Evolutionary conservation across 2,329 filamentous ascomycete species (phyloP), one percentile per base, ranked within the genome.

Genomic region (Penicillium sp.): DNA sequence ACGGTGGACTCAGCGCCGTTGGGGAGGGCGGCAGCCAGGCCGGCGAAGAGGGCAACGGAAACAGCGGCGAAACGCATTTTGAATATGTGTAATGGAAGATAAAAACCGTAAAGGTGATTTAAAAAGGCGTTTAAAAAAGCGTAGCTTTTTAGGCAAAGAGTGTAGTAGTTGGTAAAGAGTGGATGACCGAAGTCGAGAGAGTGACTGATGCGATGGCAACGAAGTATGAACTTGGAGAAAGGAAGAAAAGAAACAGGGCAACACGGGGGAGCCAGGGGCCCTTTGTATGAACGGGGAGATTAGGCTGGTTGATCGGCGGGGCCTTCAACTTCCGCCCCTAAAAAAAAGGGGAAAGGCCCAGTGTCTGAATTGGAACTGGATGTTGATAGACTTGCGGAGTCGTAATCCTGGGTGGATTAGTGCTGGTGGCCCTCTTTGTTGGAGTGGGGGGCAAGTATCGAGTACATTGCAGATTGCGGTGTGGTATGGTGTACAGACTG

Each of bases 61-160:
- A 71, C 72, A 69, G 70, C 63, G 58, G 76, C 68, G 76, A 77
- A 78, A 77, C 75, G 76, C 76, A 78, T 78, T 69, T 72, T 78
- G 75, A 75, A 68, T 63, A 6, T 66, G 63, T 66, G 27, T 36
- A 51, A 49, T 58, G 59, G 68, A 68, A 66, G 65, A 52, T 36
- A 64, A 69, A 69, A 69, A 69, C 69, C 70, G 71, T 72, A 65
- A 69, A 71, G 72, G 70, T 71, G 64, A 66, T 64, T 68, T 55
- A 57, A 60, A 63, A 63, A 59, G 58, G 36, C 16, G 59, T 63
- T 60, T 59, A 50, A 68, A 70, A 67, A 68, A 67, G 72, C 69
- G 67, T 66, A 65, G 62, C 58, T 66, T 68, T 63, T 51, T n/a
- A 24, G n/a, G 50, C 35, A 52, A 52, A 52, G 50, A 52, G 50